Percentiles rank a stretch among this genome's conserved stretches.
These are phyloP conservation scores for Monosporozyma unispora DNA, from an alignment of 805 yeast species.

Conservation along the genomic window DNA sequence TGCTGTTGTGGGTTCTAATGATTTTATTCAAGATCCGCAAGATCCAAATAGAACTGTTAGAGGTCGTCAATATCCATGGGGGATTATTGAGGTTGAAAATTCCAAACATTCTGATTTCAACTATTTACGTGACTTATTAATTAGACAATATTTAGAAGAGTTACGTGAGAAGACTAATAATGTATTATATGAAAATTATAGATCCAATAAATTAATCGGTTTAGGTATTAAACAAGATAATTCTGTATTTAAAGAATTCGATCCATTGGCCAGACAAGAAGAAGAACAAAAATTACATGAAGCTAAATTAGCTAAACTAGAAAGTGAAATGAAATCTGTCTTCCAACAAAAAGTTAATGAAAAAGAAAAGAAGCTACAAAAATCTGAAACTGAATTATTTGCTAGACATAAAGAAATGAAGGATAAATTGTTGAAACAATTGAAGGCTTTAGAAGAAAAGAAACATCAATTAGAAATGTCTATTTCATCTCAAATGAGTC, in stretches of 20 bases:
- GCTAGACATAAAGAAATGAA: constrained; percentile 95
- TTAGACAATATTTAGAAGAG: constrained; percentile 89
- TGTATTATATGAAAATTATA: constrained; percentile 74
- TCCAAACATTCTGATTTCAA: constrained; percentile 89
- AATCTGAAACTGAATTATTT: constrained; percentile 92
- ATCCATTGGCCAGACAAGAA: constrained; percentile 84
- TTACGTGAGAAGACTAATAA: constrained; percentile 77
- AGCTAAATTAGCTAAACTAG: constrained; percentile 88
- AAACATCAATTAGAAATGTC: constrained; percentile 62
- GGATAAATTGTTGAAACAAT: constrained; percentile 82
- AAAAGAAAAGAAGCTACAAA: constrained; percentile 94
- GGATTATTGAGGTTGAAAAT: constrained; percentile 89
- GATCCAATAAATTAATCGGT: constrained; percentile 67
- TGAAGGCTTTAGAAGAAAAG: constrained; percentile 84
- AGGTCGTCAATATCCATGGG: constrained; percentile 97
- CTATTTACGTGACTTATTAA: constrained; percentile 75
- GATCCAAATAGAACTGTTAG: constrained; percentile 81
- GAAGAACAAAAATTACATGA: constrained; percentile 91
- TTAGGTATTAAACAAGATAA: constrained; percentile 91
- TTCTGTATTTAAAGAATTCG: constrained; percentile 87
- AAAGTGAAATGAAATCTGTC: constrained; percentile 90
- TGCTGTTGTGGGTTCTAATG: constrained; percentile 88
- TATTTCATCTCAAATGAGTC: constrained; percentile 32
- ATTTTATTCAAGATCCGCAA: constrained; percentile 54
- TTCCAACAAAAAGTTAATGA: constrained; percentile 94